Evolutionary conservation across 2,329 filamentous ascomycete genomes (phyloP).

Genomic region (Epichloe amarillans): DNA sequence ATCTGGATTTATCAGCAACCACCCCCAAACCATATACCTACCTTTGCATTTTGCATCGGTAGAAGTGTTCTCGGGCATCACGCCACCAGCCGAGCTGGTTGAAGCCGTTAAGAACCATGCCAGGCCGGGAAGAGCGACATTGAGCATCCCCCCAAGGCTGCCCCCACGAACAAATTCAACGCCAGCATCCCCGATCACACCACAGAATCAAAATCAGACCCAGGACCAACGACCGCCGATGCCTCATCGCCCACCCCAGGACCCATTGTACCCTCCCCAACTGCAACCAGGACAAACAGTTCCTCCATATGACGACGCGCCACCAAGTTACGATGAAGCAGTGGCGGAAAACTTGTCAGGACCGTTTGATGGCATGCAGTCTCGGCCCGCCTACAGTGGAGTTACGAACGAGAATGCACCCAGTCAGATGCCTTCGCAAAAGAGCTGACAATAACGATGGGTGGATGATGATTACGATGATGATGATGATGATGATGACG

Average conservation of each 20-base stretch:
- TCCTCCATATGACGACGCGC: slow-evolving; percentile 56
- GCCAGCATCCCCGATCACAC: slow-evolving; percentile 9
- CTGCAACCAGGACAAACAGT: slow-evolving; percentile 30
- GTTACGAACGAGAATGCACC: slow-evolving; percentile 48
- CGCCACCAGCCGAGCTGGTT: slow-evolving; percentile 63
- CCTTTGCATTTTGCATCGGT: slow-evolving; percentile 63
- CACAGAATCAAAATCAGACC: slow-evolving; percentile 8
- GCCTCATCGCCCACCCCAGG: slow-evolving; percentile 21
- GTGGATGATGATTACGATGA: slow-evolving; percentile 2
- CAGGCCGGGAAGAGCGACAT: slow-evolving; percentile 26
- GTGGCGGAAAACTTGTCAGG: slow-evolving; percentile 62
- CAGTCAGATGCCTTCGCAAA: slow-evolving; percentile 32
- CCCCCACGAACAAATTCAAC: slow-evolving; percentile 21
- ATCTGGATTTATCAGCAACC: slow-evolving; percentile 13
- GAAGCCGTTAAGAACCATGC: slow-evolving; percentile 33
- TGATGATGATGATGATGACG: background rate
- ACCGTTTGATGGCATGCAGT: slow-evolving; percentile 47
- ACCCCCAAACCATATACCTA: slow-evolving; percentile 55
- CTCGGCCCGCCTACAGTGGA: slow-evolving; percentile 55
- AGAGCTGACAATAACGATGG: slow-evolving; percentile 17
- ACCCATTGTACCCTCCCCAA: slow-evolving; percentile 47
- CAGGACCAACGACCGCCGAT: slow-evolving; percentile 7
- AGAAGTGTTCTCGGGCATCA: slow-evolving; percentile 77
- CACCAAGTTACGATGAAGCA: slow-evolving; percentile 88
- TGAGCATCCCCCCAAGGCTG: slow-evolving; percentile 22